Evolutionary conservation across 805 yeast species (phyloP), one percentile per base, ranked within the genome.

Genomic region (Saccharomycopsis sp.): DNA sequence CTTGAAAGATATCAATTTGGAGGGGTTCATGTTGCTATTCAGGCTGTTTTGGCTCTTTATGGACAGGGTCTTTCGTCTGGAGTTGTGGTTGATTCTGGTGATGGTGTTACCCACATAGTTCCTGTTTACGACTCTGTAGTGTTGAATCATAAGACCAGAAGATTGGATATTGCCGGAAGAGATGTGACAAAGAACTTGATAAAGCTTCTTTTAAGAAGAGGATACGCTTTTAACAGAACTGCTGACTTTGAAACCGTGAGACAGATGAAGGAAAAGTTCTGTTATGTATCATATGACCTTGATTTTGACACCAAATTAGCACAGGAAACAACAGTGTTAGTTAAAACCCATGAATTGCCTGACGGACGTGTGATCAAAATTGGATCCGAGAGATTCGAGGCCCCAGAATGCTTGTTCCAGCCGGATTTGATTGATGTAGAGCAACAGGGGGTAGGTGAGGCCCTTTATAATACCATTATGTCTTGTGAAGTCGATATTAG

Each of bases 221-320:
- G 99, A 52, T 94, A 94, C 72, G 97, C 98, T 2, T 93, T 94
- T 75, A 94, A 94, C 77, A 84, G 99, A 78, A 92, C 97, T 50
- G 98, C 99, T 8, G 99, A 94, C 77, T 96, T 96, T 68, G 99
- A 94, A 75, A 94, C 98, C 1, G 97, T 94, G 53, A 89, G 99
- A 70, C 97, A 91, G 75, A 93, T 94, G 69, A 94, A 94, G 75
- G 99, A 94, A 75, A 92, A 94, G 73, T 76, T 90, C 68, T 91
- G 97, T 73, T 94, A 94, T 70, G 97, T 94, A 52, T 88, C 96
- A 17, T 93, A 94, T 70, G 98, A 94, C 72, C 79, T 94, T 68
- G 94, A 87, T 67, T 81, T 93, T 65, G 99, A 94, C 74, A 77
- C 89, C 29, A 89, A 84, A 69, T 74, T 94, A 62, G 87, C 97